Percentiles rank a stretch among this genome's conserved stretches.
Conservation (phyloP, 2,329 filamentous ascomycete species). For the Fusarium chaquense region DNA sequence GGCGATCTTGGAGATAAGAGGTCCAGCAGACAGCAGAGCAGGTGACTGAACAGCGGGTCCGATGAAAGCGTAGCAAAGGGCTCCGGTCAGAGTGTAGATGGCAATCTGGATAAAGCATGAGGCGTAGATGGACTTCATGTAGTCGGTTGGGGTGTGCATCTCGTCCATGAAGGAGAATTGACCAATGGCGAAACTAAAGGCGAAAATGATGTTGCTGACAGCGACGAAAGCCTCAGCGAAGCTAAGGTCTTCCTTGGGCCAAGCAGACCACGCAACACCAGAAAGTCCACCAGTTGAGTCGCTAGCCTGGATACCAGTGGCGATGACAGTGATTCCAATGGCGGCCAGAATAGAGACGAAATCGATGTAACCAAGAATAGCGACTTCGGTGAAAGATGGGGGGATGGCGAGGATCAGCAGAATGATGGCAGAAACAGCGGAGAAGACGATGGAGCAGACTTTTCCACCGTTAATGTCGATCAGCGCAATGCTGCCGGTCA, state of each 20-base stretch:
- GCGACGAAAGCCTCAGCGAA: slow-evolving; percentile 69
- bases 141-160: slow-evolving; percentile 40
- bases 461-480: slow-evolving; percentile 71
- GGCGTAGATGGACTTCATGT: slow-evolving; percentile 68
- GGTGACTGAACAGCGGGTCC: slow-evolving; percentile 73
- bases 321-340: slow-evolving; percentile 73
- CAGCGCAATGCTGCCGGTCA: slow-evolving; percentile 77
- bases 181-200: slow-evolving; percentile 41
- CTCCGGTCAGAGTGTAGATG: slow-evolving; percentile 75
- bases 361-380: slow-evolving; percentile 50
- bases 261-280: slow-evolving; percentile 57
- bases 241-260: slow-evolving; percentile 58
- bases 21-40: slow-evolving; percentile 73
- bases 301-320: slow-evolving; percentile 63
- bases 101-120: slow-evolving; percentile 71
- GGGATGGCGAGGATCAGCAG: slow-evolving; percentile 61
- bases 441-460: slow-evolving; percentile 51
- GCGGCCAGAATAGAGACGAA: slow-evolving; percentile 69
- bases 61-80: slow-evolving; percentile 76
- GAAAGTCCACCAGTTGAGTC: slow-evolving; percentile 50
- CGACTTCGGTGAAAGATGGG: slow-evolving; percentile 57
- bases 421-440: slow-evolving; percentile 59
- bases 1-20: slow-evolving; percentile 72
- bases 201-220: slow-evolving; percentile 67
- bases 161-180: slow-evolving; percentile 44